These are phyloP conservation scores for Hymenoscyphus fructigenus DNA, from an alignment of 2,329 filamentous ascomycete genomes.

Conservation along the genomic window DNA sequence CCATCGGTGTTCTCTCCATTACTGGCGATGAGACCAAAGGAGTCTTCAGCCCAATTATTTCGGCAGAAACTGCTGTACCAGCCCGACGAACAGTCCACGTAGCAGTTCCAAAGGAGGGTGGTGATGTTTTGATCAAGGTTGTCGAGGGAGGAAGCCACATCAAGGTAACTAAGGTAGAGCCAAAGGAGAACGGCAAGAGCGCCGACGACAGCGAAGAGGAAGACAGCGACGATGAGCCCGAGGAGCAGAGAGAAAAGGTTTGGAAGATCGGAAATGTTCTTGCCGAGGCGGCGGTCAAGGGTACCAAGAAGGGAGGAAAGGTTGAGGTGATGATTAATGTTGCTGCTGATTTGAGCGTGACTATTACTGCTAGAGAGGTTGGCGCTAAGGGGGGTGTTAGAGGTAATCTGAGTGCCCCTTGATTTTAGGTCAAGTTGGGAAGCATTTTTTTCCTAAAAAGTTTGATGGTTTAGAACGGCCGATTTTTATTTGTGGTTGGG, in stretches of 20 bases:
- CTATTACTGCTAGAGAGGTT: conserved; percentile 79
- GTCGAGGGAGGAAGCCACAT: conserved; percentile 88
- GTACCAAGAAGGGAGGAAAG: conserved; percentile 83
- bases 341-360: conserved; percentile 73
- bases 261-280: conserved; percentile 85
- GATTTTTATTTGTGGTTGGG: conserved; percentile 1
- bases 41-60: conserved; percentile 77
- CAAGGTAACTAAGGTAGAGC: conserved; percentile 86
- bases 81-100: conserved; percentile 83
- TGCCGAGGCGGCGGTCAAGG: conserved; percentile 81
- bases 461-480: conserved; percentile 1
- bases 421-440: conserved; percentile 11
- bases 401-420: conserved; percentile 33
- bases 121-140: conserved; percentile 84
- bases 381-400: conserved; percentile 48
- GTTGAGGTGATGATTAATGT: conserved; percentile 94
- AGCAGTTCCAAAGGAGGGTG: conserved; percentile 72
- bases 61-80: conserved; percentile 84
- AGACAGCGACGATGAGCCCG: conserved; percentile 72
- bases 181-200: conserved; percentile 65
- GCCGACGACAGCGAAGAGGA: conserved; percentile 61
- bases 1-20: conserved; percentile 79
- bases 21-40: conserved; percentile 59
- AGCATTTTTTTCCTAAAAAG: neutral
- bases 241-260: conserved; percentile 84